Evolutionary conservation across 306 rosid species (phyloP), one percentile per base, ranked within the genome.

Genomic region (Rubus parviflorus): DNA sequence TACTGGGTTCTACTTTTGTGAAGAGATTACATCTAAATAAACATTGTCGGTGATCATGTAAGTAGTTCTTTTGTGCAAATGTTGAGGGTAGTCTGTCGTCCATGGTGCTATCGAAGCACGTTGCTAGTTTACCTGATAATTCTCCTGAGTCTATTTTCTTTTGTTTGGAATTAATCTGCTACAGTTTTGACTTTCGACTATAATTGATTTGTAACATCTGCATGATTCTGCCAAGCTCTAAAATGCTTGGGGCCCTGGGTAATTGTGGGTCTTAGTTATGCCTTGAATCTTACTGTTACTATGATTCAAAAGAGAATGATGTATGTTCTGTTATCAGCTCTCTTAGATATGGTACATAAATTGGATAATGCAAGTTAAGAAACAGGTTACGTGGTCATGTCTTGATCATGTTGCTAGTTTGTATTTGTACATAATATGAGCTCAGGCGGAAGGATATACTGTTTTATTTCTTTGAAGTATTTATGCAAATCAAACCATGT

Each of bases 1-100:
- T 38, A 40, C 51, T n/a, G 46, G 23, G 49, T 37, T n/a, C 20
- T 54, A 20, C 38, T 13, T 73, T 73, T 4, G 12, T 58, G 74
- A 54, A n/a, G 52, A 7, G 19, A 71, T n/a, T 16, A 12, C 17
- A 7, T 56, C 70, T 3, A 40, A 25, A 73, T 53, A 6, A 72
- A 19, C 15, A 25, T 9, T 20, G 38, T 41, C 25, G 22, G 52
- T 45, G 53, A 14, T 73, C 52, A 42, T 57, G 16, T 56, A 72
- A 7, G 19, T 42, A 70, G 74, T 51, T 71, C 42, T 25, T 47
- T 70, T 47, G 22, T 22, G 74, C 51, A 35, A 46, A 35, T 71
- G 35, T 51, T 30, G 16, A 35, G 46, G 47, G 20, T 49, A 10
- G 30, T 12, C 43, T 48, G 10, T 48, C 43, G 25, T 70, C 25